Evolutionary conservation across 768 basidiomycete genomes (phyloP).

Genomic region (Termitomyces sp.): DNA sequence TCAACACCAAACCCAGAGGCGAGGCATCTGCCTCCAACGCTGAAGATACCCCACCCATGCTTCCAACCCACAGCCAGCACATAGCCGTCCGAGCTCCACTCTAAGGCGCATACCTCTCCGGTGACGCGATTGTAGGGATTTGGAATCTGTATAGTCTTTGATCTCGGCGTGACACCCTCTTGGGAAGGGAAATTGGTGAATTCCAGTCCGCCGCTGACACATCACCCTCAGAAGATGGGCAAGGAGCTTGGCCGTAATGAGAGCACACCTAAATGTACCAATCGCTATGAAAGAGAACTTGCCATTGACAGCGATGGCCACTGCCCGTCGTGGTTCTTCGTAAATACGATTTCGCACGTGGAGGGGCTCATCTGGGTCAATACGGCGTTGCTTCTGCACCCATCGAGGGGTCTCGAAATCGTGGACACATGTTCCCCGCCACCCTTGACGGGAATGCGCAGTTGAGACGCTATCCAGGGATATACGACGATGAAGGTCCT

Average conservation of each 20-base stretch:
- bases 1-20: constrained; percentile 73
- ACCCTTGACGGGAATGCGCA: constrained; percentile 27
- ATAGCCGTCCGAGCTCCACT: constrained; percentile 97
- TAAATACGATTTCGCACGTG: constrained; percentile 32
- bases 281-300: constrained; percentile 82
- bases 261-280: constrained; percentile 60
- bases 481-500: constrained; percentile 11
- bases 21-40: constrained; percentile 82
- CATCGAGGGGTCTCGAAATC: constrained; percentile 68
- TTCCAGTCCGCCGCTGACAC: constrained; percentile 56
- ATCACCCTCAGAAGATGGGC: background rate
- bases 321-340: constrained; percentile 61
- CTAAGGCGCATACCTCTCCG: constrained; percentile 62
- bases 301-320: constrained; percentile 62
- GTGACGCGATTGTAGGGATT: constrained; percentile 52
- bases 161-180: constrained; percentile 49
- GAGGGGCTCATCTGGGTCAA: constrained; percentile 42
- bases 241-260: background rate
- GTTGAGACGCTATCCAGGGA: constrained; percentile 17
- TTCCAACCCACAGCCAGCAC: constrained; percentile 91
- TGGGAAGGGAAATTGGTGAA: constrained; percentile 65
- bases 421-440: constrained; percentile 81
- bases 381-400: constrained; percentile 69
- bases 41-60: constrained; percentile 87
- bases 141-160: constrained; percentile 59